A percentile compares a stretch with the other conserved stretches of the same genome.
phyloP scores from a whole-genome alignment of 768 basidiomycete species.

The Macrocybe gigantea region DNA sequence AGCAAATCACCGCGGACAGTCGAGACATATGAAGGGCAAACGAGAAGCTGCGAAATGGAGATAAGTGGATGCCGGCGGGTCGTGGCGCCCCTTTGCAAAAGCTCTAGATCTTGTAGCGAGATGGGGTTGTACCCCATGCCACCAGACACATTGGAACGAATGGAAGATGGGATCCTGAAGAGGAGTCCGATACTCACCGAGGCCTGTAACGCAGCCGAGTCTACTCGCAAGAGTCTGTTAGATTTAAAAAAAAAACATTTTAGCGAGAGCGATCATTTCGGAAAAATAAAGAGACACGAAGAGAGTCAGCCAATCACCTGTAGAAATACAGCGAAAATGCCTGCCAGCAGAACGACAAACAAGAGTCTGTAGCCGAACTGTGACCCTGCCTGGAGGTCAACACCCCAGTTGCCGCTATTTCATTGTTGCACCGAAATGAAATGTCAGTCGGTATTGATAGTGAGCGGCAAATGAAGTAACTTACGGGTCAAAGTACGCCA shows the following conservation, averaged over 20 bases:
- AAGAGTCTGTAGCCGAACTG: slow-evolving; percentile 81
- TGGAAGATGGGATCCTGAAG: too few species aligned
- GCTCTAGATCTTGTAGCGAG: too few species aligned
- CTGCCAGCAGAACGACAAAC: slow-evolving; percentile 80
- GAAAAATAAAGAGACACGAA: too few species aligned
- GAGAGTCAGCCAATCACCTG: slow-evolving; percentile 43
- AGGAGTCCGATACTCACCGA: slow-evolving; percentile 41
- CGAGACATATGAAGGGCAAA: too few species aligned
- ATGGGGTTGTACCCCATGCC: too few species aligned
- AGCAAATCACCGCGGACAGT: too few species aligned
- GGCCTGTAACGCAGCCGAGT: slow-evolving; percentile 78
- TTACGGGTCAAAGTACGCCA: slow-evolving; percentile 87
- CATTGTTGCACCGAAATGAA: too few species aligned
- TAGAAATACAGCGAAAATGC: slow-evolving; percentile 75
- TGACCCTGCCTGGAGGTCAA: slow-evolving; percentile 84
- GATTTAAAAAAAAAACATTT: not conserved
- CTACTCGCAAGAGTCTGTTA: slow-evolving; percentile 67
- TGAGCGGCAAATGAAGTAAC: slow-evolving; percentile 16
- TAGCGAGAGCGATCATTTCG: not conserved
- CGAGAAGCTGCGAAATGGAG: too few species aligned
- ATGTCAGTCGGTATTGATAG: not conserved
- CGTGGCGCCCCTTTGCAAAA: too few species aligned
- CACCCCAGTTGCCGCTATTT: slow-evolving; percentile 88
- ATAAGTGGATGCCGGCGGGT: too few species aligned
- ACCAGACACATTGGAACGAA: too few species aligned